Evolutionary conservation across 2,329 filamentous ascomycete genomes (phyloP), one percentile per base, ranked within the genome.

Genomic region (Fusarium sp.): DNA sequence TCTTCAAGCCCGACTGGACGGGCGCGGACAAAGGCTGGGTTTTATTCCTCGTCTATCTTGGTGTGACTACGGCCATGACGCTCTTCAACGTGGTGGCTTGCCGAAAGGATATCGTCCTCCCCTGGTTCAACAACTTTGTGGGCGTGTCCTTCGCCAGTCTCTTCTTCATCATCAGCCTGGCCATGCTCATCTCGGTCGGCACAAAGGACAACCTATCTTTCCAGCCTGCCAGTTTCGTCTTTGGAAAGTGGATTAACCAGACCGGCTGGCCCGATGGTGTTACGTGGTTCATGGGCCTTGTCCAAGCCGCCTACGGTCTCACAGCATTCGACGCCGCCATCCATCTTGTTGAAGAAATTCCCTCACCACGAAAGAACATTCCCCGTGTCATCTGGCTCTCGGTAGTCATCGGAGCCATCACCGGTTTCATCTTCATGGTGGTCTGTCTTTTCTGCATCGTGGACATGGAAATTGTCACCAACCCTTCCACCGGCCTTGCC

Each of bases 261-360:
- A 79, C 77, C 2, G 84, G 85, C n/a, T 88, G 85, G 85, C 74
- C 77, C 2, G 80, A 85, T 43, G 85, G 85, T 1, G 82, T 87
- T 1, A 82, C 82, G n/a, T 88, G 84, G 84, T 87, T 88, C 66
- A 82, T 83, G 0, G 86, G 86, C 6, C 81, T 88, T 2, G 79
- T 88, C 0, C 85, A 88, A 66, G 82, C 84, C 2, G 85, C 85
- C 0, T 88, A 87, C 55, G 85, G 84, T 59, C 62, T 75, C 4
- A 72, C 72, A 2, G 85, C 85, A 2, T 87, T 88, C 64, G 86
- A 88, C 68, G 83, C 85, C 0, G 85, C 86, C 33, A 86, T 87
- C 37, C 86, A 88, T 71, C 82, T 88, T 78, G 82, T 85, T 3
- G 85, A 88, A 65, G 85, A 87, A 68, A 84, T 87, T 2, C 85